Evolutionary conservation across 1,139 yeast genomes (phyloP).

Genomic region (Lodderomyces beijingensis): DNA sequence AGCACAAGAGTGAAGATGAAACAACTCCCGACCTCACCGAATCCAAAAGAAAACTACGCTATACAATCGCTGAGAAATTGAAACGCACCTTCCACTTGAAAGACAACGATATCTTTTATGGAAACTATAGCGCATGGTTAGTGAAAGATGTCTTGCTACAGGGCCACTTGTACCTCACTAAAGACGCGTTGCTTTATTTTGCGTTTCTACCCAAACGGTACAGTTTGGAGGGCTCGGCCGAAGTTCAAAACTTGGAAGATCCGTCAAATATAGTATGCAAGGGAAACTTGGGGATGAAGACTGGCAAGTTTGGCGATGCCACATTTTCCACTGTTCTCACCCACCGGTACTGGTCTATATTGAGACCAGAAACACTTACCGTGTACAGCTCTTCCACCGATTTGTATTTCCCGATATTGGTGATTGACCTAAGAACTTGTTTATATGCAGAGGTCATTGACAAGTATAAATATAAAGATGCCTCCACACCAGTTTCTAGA

Average conservation of each 20-base stretch:
- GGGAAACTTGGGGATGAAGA: conserved; percentile 51
- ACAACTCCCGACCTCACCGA: conserved; percentile 10
- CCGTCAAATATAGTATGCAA: conserved; percentile 33
- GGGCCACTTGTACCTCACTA: conserved; percentile 77
- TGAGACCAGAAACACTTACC: conserved; percentile 65
- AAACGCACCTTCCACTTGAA: conserved; percentile 36
- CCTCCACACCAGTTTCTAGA: conserved; percentile 9
- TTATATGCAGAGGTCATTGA: conserved; percentile 52
- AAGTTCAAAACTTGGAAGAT: conserved; percentile 19
- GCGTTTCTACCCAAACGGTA: conserved; percentile 68
- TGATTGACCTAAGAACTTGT: conserved; percentile 69
- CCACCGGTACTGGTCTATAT: conserved; percentile 67
- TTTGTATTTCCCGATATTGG: conserved; percentile 73
- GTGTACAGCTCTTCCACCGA: conserved; percentile 72
- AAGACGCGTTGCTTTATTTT: conserved; percentile 62
- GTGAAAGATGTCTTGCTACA: conserved; percentile 78
- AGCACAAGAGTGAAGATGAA: conserved; percentile 11
- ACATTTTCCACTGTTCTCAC: conserved; percentile 33
- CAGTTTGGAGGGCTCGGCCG: conserved; percentile 6
- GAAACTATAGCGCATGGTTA: conserved; percentile 73
- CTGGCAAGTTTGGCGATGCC: conserved; percentile 39
- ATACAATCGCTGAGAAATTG: conserved; percentile 34
- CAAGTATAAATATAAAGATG: conserved; percentile 18
- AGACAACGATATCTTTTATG: conserved; percentile 48
- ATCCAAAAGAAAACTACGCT: conserved; percentile 17